Evolutionary conservation across 768 basidiomycete genomes (phyloP).

Genomic region (Russula griseocarnosa): DNA sequence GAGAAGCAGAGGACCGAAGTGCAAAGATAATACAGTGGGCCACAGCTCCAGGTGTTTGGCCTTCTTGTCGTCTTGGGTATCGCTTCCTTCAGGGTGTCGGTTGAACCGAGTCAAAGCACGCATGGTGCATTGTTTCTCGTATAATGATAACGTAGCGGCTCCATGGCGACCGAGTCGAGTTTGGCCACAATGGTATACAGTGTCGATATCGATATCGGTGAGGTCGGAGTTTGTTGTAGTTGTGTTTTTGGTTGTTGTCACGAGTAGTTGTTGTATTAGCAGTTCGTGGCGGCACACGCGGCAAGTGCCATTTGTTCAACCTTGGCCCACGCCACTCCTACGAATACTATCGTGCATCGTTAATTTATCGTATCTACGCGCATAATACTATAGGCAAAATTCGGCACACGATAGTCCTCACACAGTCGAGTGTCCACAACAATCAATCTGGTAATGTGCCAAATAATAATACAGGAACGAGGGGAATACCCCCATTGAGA

Average conservation of each 20-base stretch:
- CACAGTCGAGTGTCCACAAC: not conserved
- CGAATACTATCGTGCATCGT: too few species aligned
- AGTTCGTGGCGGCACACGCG: too few species aligned
- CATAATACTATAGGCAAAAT: too few species aligned
- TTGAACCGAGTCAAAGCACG: not conserved
- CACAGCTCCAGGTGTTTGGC: not conserved
- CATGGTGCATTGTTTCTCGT: not conserved
- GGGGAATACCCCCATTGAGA: not conserved
- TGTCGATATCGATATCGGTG: too few species aligned
- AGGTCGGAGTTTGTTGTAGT: not conserved
- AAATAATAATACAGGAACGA: constrained; percentile 14
- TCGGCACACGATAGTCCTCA: not conserved
- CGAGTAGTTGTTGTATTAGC: too few species aligned
- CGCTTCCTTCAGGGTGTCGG: not conserved
- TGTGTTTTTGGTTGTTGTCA: not conserved
- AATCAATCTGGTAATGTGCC: not conserved
- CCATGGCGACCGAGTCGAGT: not conserved
- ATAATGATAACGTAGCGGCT: not conserved
- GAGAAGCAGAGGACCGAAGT: not conserved
- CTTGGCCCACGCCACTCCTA: too few species aligned
- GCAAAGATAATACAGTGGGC: not conserved
- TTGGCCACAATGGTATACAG: not conserved
- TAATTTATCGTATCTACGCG: not conserved
- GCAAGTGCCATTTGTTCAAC: too few species aligned
- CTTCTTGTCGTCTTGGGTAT: not conserved